Evolutionary conservation across 148 eudicot genomes (phyloP).

Genomic region (Pharnaceum exiguum): DNA sequence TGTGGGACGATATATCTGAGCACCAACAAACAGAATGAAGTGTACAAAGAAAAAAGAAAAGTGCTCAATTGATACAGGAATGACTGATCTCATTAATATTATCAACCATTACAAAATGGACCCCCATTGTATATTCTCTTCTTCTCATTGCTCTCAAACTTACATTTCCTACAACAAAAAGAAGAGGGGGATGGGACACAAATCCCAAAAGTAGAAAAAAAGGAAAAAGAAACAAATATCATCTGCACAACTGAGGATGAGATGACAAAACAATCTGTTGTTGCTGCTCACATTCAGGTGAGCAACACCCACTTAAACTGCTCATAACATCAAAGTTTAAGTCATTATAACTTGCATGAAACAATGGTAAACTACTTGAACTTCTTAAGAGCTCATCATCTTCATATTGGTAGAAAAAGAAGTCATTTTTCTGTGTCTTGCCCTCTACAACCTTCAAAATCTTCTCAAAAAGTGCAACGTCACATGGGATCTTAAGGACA

Average conservation of each 20-base stretch:
- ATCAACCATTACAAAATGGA: not conserved
- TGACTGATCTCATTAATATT: not conserved
- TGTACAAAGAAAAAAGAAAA: too few relatives aligned
- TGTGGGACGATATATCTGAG: not conserved
- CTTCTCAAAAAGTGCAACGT: slow-evolving; percentile 56
- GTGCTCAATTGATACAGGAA: not conserved
- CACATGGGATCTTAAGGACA: slow-evolving; percentile 74
- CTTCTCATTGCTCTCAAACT: not conserved
- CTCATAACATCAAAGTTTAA: slow-evolving; percentile 13
- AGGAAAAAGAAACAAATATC: not conserved
- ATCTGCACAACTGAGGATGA: slow-evolving; percentile 46
- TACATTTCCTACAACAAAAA: not conserved
- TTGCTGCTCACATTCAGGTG: slow-evolving; percentile 39
- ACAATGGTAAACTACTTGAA: too few relatives aligned
- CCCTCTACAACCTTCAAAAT: slow-evolving; percentile 56
- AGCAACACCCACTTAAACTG: slow-evolving; percentile 18
- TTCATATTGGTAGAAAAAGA: too few relatives aligned
- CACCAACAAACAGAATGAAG: not conserved
- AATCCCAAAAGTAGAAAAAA: not conserved
- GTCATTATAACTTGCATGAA: not conserved
- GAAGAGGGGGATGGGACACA: not conserved
- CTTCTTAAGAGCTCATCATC: slow-evolving; percentile 14
- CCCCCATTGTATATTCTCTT: not conserved
- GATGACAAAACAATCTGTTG: slow-evolving; percentile 21
- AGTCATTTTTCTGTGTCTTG: too few relatives aligned